phyloP scores from a whole-genome alignment of 495 filamentous ascomycete species.

The Neurospora sp. region DNA sequence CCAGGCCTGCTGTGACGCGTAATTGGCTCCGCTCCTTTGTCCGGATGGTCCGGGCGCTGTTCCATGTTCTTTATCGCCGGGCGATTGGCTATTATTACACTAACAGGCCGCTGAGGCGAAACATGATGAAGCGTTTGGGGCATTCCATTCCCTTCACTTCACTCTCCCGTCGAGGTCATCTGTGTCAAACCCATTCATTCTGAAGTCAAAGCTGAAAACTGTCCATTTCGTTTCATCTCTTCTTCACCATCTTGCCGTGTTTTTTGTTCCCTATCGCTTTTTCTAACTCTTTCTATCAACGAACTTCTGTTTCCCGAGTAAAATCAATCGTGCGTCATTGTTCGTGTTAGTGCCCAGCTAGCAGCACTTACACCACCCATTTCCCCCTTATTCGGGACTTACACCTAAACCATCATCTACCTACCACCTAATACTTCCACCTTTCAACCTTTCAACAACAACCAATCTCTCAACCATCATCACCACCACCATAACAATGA shows the following conservation, averaged over 20 bases:
- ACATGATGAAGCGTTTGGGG: neutral
- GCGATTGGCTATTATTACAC: neutral
- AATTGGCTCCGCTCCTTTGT: neutral
- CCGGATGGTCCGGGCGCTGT: neutral
- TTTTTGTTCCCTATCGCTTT: neutral
- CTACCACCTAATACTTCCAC: neutral
- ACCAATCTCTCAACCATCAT: neutral
- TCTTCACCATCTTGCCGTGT: neutral
- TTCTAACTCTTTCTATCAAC: neutral
- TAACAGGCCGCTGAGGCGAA: neutral
- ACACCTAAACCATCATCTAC: neutral
- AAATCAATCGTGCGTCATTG: neutral
- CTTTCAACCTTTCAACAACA: neutral
- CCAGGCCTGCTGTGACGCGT: neutral
- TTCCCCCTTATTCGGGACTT: neutral
- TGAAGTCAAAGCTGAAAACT: neutral
- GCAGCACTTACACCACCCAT: neutral
- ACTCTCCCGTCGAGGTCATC: neutral
- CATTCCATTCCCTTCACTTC: neutral
- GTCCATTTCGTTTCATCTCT: neutral
- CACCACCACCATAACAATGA: constrained; percentile 8
- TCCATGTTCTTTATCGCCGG: neutral
- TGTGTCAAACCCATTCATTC: neutral
- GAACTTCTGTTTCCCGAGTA: neutral
- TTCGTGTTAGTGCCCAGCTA: neutral